Base-by-base conservation (phyloP, 2,329 filamentous ascomycete genomes). In the Lecanicillium sp. region DNA sequence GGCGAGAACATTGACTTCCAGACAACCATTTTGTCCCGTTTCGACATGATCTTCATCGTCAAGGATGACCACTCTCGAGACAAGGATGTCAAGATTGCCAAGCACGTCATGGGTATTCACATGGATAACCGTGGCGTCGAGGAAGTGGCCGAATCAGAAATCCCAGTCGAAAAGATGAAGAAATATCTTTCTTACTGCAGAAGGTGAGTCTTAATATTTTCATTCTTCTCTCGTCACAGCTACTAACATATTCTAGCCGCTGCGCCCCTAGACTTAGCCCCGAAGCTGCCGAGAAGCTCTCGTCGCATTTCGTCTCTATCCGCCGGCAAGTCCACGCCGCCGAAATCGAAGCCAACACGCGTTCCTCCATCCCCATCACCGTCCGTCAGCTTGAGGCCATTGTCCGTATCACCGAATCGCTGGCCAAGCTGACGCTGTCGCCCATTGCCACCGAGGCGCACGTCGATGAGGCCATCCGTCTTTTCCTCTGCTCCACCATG, bases 31-130 rank as follows among this genome's bases (percentile, higher is more conserved):
- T 65, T 98, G 55, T 97, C 91, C 2, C 87, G 93, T 78, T 98
- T 98, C 65, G 93, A 98, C 67, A 96, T 98, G 88, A 97, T 98
- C 56, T 98, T 97, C 73, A 96, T 98, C 56, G 91, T 98, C 53
- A 88, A 87, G 58, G 93, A 98, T 65, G 90, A 95, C 53, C 93
- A 98, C 65, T 88, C 91, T 53, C 80, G 88, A 37, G 84, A 81
- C 49, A 87, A 91, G 60, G 93, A 98, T 62, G 89, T 96, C 71
- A 84, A 78, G 4, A 97, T 98, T 60, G 93, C 93, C 11, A 91
- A 85, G 62, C 93, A 98, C 78, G 91, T 98, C 62, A 95, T 98
- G 83, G 83, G 86, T 38, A 90, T 98, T 54, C 91, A 97, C 60
- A 97, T 96, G 87, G 89, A 90, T 50, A 87, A 87, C 12, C 82